Percentiles rank a stretch among this genome's conserved stretches.
These are phyloP conservation scores for Medicago truncatula DNA, from an alignment of 306 rosid species.

Conservation along the genomic window DNA sequence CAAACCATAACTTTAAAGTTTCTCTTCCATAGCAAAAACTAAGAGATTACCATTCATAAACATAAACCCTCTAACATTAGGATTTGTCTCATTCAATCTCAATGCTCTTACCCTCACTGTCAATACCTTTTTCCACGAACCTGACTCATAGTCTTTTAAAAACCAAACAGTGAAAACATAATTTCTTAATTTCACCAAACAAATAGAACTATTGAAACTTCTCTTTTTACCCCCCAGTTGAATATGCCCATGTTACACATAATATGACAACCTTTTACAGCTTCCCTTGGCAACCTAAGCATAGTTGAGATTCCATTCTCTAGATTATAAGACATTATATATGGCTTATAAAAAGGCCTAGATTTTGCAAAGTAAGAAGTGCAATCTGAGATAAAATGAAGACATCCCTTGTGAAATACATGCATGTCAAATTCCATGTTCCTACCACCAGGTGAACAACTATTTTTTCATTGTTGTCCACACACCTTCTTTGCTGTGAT, in stretches of 20 bases:
- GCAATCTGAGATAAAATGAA: not conserved
- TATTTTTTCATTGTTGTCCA: not conserved
- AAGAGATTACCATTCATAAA: constrained; percentile 22
- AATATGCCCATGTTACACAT: too few species aligned
- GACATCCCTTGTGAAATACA: not conserved
- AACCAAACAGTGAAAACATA: too few species aligned
- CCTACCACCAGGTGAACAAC: not conserved
- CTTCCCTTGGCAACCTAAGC: too few species aligned
- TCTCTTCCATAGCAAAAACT: not conserved
- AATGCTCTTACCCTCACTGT: constrained; percentile 23
- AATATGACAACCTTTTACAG: too few species aligned
- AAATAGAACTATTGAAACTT: too few species aligned
- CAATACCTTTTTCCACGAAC: not conserved
- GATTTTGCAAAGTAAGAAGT: not conserved
- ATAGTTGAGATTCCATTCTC: too few species aligned
- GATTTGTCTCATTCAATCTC: constrained; percentile 13
- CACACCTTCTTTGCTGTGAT: not conserved
- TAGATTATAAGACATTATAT: constrained; percentile 18
- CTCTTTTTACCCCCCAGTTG: too few species aligned
- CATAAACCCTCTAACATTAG: not conserved
- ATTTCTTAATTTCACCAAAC: too few species aligned
- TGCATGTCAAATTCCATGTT: not conserved
- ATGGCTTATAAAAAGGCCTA: constrained; percentile 11
- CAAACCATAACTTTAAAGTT: constrained; percentile 36
- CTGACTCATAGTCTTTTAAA: too few species aligned